These are phyloP conservation scores for Amanita jacksonii DNA, from an alignment of 768 basidiomycete genomes.

Conservation along the genomic window DNA sequence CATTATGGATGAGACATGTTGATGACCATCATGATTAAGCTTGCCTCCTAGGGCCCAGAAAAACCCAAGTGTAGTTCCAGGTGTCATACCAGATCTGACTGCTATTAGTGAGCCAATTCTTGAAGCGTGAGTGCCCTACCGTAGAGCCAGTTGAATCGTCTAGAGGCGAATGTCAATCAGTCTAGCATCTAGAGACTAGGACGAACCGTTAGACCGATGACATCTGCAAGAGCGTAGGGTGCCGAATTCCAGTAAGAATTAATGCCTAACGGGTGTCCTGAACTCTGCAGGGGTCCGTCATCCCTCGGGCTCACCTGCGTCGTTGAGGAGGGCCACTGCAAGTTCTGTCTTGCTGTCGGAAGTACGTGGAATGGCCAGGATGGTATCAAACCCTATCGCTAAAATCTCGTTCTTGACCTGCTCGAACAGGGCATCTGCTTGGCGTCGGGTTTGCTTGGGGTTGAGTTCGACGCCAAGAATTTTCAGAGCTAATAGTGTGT, in stretches of 20 bases:
- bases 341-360: slow-evolving; percentile 51
- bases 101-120: not conserved
- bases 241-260: slow-evolving; percentile 65
- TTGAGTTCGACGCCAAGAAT: slow-evolving; percentile 55
- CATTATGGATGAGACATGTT: slow-evolving; percentile 4
- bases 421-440: slow-evolving; percentile 59
- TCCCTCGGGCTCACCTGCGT: slow-evolving; percentile 39
- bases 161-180: slow-evolving; percentile 15
- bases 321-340: slow-evolving; percentile 56
- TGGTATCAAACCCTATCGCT: slow-evolving; percentile 59
- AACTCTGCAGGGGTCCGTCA: not conserved
- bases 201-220: slow-evolving; percentile 54
- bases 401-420: slow-evolving; percentile 63
- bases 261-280: slow-evolving; percentile 30
- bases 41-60: slow-evolving; percentile 62
- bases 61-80: slow-evolving; percentile 61
- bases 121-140: slow-evolving; percentile 28
- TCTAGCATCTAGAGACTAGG: slow-evolving; percentile 1
- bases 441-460: slow-evolving; percentile 37
- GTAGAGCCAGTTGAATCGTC: slow-evolving; percentile 56
- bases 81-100: slow-evolving; percentile 53
- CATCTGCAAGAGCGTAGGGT: slow-evolving; percentile 44
- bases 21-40: slow-evolving; percentile 3
- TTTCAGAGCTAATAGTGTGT: slow-evolving; percentile 50
- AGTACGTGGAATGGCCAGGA: slow-evolving; percentile 52